Evolutionary conservation across 176 grass and related monocot species (phyloP).

Genomic region (Pontederia crassipes): DNA sequence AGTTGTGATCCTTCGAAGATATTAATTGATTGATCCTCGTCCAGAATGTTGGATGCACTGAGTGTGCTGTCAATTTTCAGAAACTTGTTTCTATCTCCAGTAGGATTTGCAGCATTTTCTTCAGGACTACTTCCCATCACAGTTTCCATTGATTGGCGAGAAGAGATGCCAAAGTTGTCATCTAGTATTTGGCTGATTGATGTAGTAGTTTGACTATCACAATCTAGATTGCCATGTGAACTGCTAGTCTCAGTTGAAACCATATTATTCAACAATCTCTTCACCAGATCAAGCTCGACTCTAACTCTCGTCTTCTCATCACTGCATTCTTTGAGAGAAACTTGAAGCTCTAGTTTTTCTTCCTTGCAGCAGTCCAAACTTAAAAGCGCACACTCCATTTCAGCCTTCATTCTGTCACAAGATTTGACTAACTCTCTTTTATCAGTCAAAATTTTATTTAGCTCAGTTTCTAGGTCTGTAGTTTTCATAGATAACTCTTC

Average conservation of each 20-base stretch:
- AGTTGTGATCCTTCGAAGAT: conserved; percentile 15
- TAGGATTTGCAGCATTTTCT: conserved; percentile 13
- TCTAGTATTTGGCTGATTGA: conserved; percentile 44
- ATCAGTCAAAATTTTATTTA: conserved; percentile 56
- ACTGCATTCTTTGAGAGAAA: conserved; percentile 60
- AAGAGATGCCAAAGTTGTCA: conserved; percentile 18
- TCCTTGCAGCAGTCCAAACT: conserved; percentile 88
- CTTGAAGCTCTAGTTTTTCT: conserved; percentile 77
- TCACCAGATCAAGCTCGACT: conserved; percentile 80
- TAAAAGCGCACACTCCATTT: conserved; percentile 73
- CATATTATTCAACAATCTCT: conserved; percentile 78
- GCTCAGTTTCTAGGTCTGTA: conserved; percentile 67
- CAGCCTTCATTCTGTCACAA: conserved; percentile 66
- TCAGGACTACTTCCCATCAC: conserved; percentile 1
- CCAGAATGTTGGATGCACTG: conserved; percentile 10
- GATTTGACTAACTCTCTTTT: conserved; percentile 79
- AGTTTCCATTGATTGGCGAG: conserved; percentile 12
- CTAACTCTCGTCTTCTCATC: conserved; percentile 65
- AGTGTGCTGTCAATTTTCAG: conserved; percentile 9
- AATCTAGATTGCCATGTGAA: conserved; percentile 28
- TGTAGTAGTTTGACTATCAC: conserved; percentile 25
- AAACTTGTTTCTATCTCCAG: conserved; percentile 13
- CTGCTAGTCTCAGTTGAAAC: conserved; percentile 31
- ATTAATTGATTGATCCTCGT: conserved; percentile 11
- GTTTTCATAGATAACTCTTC: conserved; percentile 80